Percentiles rank a stretch among this genome's conserved stretches.
These are phyloP conservation scores for Rhynchospora breviuscula DNA, from an alignment of 176 grass and related monocot genomes.

Conservation along the genomic window DNA sequence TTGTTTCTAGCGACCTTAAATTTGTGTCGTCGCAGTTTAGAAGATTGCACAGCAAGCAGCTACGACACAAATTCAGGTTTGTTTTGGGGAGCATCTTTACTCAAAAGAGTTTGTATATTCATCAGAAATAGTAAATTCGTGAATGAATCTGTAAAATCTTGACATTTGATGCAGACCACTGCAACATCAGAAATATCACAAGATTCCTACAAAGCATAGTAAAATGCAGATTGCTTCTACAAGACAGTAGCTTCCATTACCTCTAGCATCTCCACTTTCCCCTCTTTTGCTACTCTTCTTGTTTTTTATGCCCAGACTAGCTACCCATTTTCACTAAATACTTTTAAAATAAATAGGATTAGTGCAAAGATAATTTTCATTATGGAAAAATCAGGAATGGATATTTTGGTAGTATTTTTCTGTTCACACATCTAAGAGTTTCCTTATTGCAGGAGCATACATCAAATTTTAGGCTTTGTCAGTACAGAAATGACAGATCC, in stretches of 20 bases:
- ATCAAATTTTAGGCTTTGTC: neutral
- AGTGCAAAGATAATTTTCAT: neutral
- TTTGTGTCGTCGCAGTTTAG: constrained; percentile 80
- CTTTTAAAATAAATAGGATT: neutral
- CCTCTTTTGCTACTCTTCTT: neutral
- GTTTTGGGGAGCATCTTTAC: neutral
- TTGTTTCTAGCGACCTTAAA: constrained; percentile 73
- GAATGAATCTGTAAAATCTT: neutral
- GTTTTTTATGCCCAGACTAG: neutral
- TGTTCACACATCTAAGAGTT: neutral
- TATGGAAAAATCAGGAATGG: neutral
- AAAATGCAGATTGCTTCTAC: too few species aligned
- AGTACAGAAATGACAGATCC: neutral
- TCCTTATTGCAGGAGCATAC: neutral
- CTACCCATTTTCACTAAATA: neutral
- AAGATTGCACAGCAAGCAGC: constrained; percentile 68
- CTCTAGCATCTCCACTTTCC: neutral
- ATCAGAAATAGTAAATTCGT: neutral
- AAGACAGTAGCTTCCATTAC: too few species aligned
- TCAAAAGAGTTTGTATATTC: neutral
- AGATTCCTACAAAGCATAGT: too few species aligned
- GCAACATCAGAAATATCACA: neutral
- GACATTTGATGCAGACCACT: neutral
- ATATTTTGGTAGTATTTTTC: neutral
- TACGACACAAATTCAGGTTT: constrained; percentile 69